Conservation (phyloP, 208 protist species). For the Acanthamoeba royreba region DNA sequence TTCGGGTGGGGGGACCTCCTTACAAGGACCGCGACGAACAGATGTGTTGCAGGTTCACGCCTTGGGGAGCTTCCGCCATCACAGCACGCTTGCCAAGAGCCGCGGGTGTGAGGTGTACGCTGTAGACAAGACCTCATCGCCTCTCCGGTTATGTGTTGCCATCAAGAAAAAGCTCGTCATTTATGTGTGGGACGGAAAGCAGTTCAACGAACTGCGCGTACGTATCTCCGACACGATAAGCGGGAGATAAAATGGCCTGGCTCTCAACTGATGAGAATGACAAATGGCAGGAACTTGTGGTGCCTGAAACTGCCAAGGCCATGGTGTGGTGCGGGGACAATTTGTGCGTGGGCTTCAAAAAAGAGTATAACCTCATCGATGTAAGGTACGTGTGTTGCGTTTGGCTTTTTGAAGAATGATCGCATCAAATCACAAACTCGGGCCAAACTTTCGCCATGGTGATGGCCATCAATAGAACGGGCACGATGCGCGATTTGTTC, state of each 20-base stretch:
- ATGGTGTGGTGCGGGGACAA: conserved; percentile 61
- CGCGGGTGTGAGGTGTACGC: conserved; percentile 4
- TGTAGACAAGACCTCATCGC: background rate
- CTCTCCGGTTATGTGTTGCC: conserved; percentile 50
- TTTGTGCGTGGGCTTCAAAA: conserved; percentile 61
- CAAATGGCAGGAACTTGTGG: conserved; percentile 26
- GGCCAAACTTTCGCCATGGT: background rate
- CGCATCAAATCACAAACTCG: background rate
- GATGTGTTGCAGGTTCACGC: background rate
- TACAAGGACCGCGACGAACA: too few species aligned
- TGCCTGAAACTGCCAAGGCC: conserved; percentile 21
- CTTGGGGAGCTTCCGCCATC: background rate
- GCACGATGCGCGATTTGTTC: conserved; percentile 51
- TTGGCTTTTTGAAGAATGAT: too few species aligned
- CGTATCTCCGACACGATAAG: background rate
- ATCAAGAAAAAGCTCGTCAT: conserved; percentile 63
- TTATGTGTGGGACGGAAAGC: conserved; percentile 53
- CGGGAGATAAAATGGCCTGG: background rate
- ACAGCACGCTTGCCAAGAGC: background rate
- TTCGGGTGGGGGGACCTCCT: too few species aligned
- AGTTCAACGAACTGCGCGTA: conserved; percentile 60
- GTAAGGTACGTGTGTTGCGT: background rate
- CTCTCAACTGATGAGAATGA: background rate
- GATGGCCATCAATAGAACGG: background rate
- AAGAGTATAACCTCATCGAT: conserved; percentile 62